Conservation (phyloP, 352 stramenopile genomes). For the Labyrinthula sp. region DNA sequence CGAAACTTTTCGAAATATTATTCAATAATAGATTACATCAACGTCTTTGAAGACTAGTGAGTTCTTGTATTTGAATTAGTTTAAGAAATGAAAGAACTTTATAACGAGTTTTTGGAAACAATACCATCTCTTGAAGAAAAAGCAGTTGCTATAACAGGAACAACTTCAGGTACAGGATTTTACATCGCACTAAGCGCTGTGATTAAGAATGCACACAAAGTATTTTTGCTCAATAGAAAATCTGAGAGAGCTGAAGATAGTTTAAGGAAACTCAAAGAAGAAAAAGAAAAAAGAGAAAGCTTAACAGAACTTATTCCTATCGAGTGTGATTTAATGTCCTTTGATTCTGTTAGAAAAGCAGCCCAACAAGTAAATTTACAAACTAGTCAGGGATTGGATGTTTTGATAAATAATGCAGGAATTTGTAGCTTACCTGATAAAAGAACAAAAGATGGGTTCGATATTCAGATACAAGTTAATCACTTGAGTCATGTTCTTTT, state of each 20-base stretch:
- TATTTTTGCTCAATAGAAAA: conserved; percentile 37
- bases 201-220: conserved; percentile 30
- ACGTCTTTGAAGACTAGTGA: too few relatives aligned
- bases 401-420: conserved; percentile 34
- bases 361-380: conserved; percentile 27
- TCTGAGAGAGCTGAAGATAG: conserved; percentile 31
- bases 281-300: not conserved
- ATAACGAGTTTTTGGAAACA: not conserved
- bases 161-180: conserved; percentile 35
- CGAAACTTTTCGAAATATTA: too few relatives aligned
- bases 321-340: conserved; percentile 38
- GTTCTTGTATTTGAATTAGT: too few relatives aligned
- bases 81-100: too few relatives aligned
- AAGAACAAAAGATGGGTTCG: conserved; percentile 40
- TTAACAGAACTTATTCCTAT: conserved; percentile 34
- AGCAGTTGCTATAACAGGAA: conserved; percentile 39
- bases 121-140: conserved; percentile 36
- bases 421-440: conserved; percentile 37
- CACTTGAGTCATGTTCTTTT: conserved; percentile 41
- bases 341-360: conserved; percentile 36
- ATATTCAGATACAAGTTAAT: conserved; percentile 44
- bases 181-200: conserved; percentile 30
- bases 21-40: too few relatives aligned
- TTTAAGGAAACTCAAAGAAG: conserved; percentile 29
- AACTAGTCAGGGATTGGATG: not conserved